Evolutionary conservation across 768 basidiomycete species (phyloP), one percentile per base, ranked within the genome.

Genomic region (Coprinopsis sp.): DNA sequence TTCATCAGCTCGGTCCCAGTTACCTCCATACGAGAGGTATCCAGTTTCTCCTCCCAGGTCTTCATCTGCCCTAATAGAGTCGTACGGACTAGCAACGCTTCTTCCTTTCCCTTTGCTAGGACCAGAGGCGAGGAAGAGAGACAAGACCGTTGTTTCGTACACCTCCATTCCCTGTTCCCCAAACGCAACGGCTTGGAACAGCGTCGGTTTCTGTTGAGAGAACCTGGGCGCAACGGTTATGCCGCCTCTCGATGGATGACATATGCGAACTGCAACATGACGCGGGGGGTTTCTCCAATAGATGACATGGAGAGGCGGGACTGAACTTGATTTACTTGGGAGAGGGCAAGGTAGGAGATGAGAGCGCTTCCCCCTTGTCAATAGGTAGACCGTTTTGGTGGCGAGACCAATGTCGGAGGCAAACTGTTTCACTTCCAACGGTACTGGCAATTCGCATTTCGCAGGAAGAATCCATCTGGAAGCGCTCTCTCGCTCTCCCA

Each of bases 111-210:
- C 72, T 59, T 78, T 75, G 24, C 70, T 42, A 3, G 28, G 19
- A 34, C n/a, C 28, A 19, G 31, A 36, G 8, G 16, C 16, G 27
- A 22, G 29, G 7, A 42, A 42, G 68, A 33, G 36, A 16, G 55
- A 64, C 33, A 87, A 60, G 45, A 73, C 72, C 8, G 74, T 63
- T 24, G 84, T 59, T 62, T 92, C 90, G 51, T 84, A 81, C 2
- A 82, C 76, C 58, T 92, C 89, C 13, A 92, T 54, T 10, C 88
- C 88, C 46, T 79, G 73, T 44, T 84, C 82, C 19, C 81, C 73
- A 42, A 91, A 77, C 14, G 78, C 82, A 37, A 86, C 67, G 28
- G 90, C 61, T 58, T 92, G 90, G 36, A 92, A 63, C 54, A 78
- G 73, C 7, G 77, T 73, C 8, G 64, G 61, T 1, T 62, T 51